Percentiles rank a stretch among this genome's conserved stretches.
Conservation (phyloP, 1,139 yeast species). For the Saccharomyces hybrid region DNA sequence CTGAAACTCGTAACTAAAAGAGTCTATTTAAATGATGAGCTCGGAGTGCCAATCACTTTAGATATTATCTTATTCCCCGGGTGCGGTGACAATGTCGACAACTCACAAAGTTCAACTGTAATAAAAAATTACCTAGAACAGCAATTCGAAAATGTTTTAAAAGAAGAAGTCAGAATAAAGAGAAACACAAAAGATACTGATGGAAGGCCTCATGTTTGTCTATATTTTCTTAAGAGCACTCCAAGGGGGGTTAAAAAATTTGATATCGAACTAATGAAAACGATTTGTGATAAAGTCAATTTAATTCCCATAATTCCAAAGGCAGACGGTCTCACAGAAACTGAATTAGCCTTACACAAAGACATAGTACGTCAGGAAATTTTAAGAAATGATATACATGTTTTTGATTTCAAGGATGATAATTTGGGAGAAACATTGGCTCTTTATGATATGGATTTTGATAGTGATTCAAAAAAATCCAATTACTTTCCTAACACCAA, state of each 20-base stretch:
- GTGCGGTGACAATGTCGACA: conserved; percentile 38
- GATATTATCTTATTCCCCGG: conserved; percentile 41
- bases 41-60: conserved; percentile 36
- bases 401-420: conserved; percentile 43
- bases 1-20: conserved; percentile 22
- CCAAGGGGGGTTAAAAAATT: conserved; percentile 45
- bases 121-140: conserved; percentile 46
- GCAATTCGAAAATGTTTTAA: conserved; percentile 48
- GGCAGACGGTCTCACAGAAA: conserved; percentile 48
- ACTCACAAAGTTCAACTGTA: conserved; percentile 33
- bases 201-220: conserved; percentile 54
- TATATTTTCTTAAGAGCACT: conserved; percentile 54
- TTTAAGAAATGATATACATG: conserved; percentile 37
- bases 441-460: conserved; percentile 22
- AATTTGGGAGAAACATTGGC: conserved; percentile 29
- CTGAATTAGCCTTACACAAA: conserved; percentile 42
- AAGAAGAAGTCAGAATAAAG: conserved; percentile 53
- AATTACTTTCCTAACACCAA: conserved; percentile 9
- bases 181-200: conserved; percentile 50
- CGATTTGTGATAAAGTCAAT: conserved; percentile 45
- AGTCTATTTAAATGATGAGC: conserved; percentile 34
- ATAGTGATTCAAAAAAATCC: conserved; percentile 5
- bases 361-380: conserved; percentile 40
- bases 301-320: conserved; percentile 51
- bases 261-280: conserved; percentile 43